phyloP scores from a whole-genome alignment of 306 rosid genomes.

The Corylus americana region DNA sequence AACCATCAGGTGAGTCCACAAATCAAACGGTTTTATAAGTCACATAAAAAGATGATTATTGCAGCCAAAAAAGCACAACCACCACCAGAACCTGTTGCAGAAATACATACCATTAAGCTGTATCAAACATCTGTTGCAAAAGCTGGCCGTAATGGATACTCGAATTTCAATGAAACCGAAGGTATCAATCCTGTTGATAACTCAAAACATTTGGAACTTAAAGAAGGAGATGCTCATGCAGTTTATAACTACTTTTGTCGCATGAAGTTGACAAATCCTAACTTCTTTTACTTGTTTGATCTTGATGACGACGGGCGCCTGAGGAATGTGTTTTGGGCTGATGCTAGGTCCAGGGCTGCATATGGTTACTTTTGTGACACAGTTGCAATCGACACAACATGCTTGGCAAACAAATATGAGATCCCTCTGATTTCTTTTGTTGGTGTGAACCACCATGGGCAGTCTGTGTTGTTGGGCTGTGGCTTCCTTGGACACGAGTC shows the following conservation, averaged over 20 bases:
- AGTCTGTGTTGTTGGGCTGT: constrained; percentile 68
- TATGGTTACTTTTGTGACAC: constrained; percentile 60
- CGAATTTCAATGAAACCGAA: constrained; percentile 42
- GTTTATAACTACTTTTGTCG: constrained; percentile 76
- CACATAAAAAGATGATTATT: constrained; percentile 71
- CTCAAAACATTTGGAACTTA: constrained; percentile 62
- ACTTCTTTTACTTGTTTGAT: constrained; percentile 73
- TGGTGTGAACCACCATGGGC: constrained; percentile 72
- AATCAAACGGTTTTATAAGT: constrained; percentile 69
- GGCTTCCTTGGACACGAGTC: constrained; percentile 68
- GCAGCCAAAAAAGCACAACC: constrained; percentile 63
- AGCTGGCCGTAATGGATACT: constrained; percentile 38
- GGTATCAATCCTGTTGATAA: constrained; percentile 46
- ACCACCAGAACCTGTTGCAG: constrained; percentile 57
- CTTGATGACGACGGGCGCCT: constrained; percentile 63
- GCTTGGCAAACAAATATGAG: constrained; percentile 73
- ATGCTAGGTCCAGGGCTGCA: constrained; percentile 68
- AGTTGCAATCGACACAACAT: constrained; percentile 62
- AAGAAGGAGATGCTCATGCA: constrained; percentile 74
- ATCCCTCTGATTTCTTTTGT: constrained; percentile 69
- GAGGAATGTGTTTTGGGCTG: constrained; percentile 80
- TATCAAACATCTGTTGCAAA: constrained; percentile 54
- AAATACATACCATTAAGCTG: constrained; percentile 70
- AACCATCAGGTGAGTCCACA: constrained; percentile 74
- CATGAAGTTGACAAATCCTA: constrained; percentile 67